Evolutionary conservation across 2,329 filamentous ascomycete species (phyloP).

Genomic region (Zymoseptoria pseudotritici): DNA sequence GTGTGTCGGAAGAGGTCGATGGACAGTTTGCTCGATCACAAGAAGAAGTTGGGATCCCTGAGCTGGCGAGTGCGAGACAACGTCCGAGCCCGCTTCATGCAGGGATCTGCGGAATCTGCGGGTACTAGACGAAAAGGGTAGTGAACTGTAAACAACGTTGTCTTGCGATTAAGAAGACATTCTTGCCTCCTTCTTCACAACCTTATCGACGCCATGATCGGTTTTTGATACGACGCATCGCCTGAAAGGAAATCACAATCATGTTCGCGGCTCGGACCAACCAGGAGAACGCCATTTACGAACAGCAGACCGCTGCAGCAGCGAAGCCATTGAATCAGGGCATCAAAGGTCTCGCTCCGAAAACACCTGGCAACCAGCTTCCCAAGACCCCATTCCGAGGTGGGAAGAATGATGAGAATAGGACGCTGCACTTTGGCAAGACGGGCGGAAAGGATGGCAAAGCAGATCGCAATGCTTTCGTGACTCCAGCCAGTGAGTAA

Average conservation of each 20-base stretch:
- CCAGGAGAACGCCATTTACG: slow-evolving; percentile 80
- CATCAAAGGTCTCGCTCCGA: slow-evolving; percentile 55
- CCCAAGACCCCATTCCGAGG: slow-evolving; percentile 55
- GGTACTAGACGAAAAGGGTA: neutral
- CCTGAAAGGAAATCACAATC: slow-evolving; percentile 29
- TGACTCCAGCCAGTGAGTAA: slow-evolving; percentile 69
- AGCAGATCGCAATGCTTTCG: slow-evolving; percentile 58
- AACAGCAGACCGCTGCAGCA: slow-evolving; percentile 61
- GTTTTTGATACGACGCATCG: neutral
- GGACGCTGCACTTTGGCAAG: slow-evolving; percentile 54
- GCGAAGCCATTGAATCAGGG: slow-evolving; percentile 66
- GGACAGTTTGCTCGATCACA: neutral
- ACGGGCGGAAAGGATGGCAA: slow-evolving; percentile 48
- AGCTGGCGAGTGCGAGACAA: neutral
- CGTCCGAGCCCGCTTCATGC: neutral
- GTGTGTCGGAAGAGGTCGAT: neutral
- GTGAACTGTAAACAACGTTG: neutral
- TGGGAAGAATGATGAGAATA: slow-evolving; percentile 70
- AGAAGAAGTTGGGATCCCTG: neutral
- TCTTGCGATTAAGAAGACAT: neutral
- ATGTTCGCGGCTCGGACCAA: slow-evolving; percentile 72
- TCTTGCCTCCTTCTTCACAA: neutral
- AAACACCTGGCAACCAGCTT: slow-evolving; percentile 73
- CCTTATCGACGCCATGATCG: slow-evolving; percentile 14
- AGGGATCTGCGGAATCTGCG: neutral